These are phyloP conservation scores for Agrocybe praecox DNA, from an alignment of 768 basidiomycete species.

Conservation along the genomic window DNA sequence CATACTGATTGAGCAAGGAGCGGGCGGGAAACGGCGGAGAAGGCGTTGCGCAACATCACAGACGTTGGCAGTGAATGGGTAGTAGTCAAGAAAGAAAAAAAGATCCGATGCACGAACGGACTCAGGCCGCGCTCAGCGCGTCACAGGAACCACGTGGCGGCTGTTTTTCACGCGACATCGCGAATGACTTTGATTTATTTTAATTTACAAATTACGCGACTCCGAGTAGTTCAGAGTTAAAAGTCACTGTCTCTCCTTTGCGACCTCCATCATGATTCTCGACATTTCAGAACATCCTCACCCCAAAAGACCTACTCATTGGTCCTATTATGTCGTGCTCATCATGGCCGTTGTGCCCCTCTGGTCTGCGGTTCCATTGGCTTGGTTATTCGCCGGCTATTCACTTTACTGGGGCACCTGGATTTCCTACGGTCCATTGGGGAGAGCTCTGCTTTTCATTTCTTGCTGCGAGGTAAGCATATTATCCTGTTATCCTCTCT, in stretches of 20 bases:
- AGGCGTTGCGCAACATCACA: constrained; percentile 68
- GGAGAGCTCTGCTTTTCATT: constrained; percentile 43
- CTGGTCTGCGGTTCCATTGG: constrained; percentile 62
- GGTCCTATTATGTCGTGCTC: constrained; percentile 63
- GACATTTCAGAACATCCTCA: constrained; percentile 43
- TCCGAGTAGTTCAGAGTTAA: background rate
- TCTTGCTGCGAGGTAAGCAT: constrained; percentile 61
- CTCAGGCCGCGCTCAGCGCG: constrained; percentile 5
- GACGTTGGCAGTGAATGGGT: constrained; percentile 28
- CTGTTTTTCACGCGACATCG: constrained; percentile 7
- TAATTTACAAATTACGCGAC: too few relatives aligned
- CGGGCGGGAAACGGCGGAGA: constrained; percentile 60
- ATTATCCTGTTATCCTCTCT: background rate
- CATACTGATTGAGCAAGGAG: constrained; percentile 54
- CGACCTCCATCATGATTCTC: constrained; percentile 19
- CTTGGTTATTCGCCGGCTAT: constrained; percentile 66
- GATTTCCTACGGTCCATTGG: constrained; percentile 41
- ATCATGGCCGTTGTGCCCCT: constrained; percentile 59
- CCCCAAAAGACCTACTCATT: constrained; percentile 37
- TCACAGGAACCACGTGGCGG: constrained; percentile 12
- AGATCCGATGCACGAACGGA: constrained; percentile 12
- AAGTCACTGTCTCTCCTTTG: background rate
- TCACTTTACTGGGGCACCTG: constrained; percentile 45
- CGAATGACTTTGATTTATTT: background rate
- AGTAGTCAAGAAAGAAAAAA: constrained; percentile 32